Evolutionary conservation across 371 early-diverging fungal species (phyloP), one percentile per base, ranked within the genome.

Genomic region (Syncephalastrum sp.): DNA sequence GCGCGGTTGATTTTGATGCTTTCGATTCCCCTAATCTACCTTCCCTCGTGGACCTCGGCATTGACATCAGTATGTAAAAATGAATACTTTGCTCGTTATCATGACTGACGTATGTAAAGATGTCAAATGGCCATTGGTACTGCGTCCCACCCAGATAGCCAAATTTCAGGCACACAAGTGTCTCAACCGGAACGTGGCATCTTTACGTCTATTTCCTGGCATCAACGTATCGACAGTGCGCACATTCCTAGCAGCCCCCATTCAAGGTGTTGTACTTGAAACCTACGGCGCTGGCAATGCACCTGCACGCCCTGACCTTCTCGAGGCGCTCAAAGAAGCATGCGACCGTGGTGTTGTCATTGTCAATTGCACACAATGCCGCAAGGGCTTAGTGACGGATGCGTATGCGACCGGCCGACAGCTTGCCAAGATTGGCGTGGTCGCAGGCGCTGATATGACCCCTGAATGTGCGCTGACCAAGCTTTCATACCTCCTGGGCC

Each of bases 381-480:
- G 86, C 54, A 84, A 88, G 3, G 99, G 97, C 6, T 74, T 90
- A 17, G 98, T 98, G 5, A 88, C 91, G 0, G 95, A 94, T 65
- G 65, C 87, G 2, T 98, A 98, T 63, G 95, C 91, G 8, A 95
- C 97, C 0, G 95, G 96, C 8, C 89, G 91, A 46, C 93, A 92
- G 7, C 68, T 98, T 4, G 66, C 86, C 14, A 74, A 80, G 25
- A 83, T 92, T 21, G 92, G 94, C 38, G 94, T 97, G 1, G 90
- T 97, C 5, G 91, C 99, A 1, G 99, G 99, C 15, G 83, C 89
- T n/a, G 98, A 97, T 66, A 95, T 97, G 97, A 97, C 98, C 1
- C 90, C 96, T 6, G 98, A 97, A 77, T 95, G 95, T 62, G 98
- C 98, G 0, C 69, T 97, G 13, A 93, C 97, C 12, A 98, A 98